Conservation (phyloP, 1,284 basidiomycete species). For the Cutaneotrichosporon spelunceum region DNA sequence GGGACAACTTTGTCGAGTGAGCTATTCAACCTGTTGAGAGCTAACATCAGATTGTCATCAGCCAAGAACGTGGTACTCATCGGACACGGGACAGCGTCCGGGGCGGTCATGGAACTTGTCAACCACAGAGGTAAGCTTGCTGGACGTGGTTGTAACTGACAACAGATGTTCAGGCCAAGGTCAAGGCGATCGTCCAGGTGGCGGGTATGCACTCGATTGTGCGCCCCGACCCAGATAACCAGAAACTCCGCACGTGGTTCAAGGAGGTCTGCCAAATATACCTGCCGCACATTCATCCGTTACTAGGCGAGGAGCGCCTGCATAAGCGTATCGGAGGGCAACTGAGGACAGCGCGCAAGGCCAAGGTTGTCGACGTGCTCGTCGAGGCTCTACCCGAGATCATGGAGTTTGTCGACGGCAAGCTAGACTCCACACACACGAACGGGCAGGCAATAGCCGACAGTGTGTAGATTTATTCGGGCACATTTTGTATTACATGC, state of each 20-base stretch:
- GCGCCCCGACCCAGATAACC: slow-evolving; percentile 43
- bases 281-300: slow-evolving; percentile 41
- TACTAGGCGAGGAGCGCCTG: slow-evolving; percentile 44
- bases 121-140: slow-evolving; percentile 60
- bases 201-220: slow-evolving; percentile 60
- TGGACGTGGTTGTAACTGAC: slow-evolving; percentile 4
- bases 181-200: slow-evolving; percentile 71
- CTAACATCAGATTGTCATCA: slow-evolving; percentile 60
- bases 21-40: slow-evolving; percentile 28
- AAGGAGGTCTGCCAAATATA: slow-evolving; percentile 43
- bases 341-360: slow-evolving; percentile 37
- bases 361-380: slow-evolving; percentile 48
- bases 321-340: slow-evolving; percentile 46
- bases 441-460: neutral
- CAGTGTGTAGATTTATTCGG: neutral
- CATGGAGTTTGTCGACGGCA: slow-evolving; percentile 39
- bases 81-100: slow-evolving; percentile 79
- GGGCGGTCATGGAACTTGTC: slow-evolving; percentile 69
- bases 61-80: slow-evolving; percentile 73
- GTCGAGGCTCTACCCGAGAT: slow-evolving; percentile 43
- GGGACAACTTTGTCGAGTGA: slow-evolving; percentile 92
- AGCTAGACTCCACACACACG: slow-evolving; percentile 17
- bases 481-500: neutral
- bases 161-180: slow-evolving; percentile 61
- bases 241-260: slow-evolving; percentile 46